Conservation (phyloP, 768 basidiomycete species). For the Leccinellum luteum region DNA sequence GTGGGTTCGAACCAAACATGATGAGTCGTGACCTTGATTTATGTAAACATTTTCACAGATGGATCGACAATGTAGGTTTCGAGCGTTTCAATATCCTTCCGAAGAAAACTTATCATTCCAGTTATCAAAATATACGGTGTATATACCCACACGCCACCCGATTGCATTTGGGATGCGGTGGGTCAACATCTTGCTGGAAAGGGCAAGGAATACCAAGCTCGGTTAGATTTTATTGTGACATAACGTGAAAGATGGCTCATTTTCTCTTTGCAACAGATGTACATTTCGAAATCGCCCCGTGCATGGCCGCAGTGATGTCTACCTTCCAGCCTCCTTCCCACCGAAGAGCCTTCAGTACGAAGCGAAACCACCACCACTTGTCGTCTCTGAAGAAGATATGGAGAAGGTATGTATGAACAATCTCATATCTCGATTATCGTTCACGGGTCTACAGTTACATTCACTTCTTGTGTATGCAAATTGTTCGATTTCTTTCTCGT, state of each 20-base stretch:
- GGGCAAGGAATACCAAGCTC: conserved; percentile 51
- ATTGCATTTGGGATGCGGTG: conserved; percentile 47
- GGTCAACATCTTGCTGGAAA: conserved; percentile 40
- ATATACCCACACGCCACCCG: conserved; percentile 47
- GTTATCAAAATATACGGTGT: conserved; percentile 51
- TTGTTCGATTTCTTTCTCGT: background rate
- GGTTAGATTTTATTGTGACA: conserved; percentile 32
- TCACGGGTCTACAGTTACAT: conserved; percentile 42
- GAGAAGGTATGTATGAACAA: conserved; percentile 39
- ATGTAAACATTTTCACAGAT: conserved; percentile 25
- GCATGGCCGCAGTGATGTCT: conserved; percentile 40
- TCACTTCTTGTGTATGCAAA: conserved; percentile 53
- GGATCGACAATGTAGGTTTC: conserved; percentile 38
- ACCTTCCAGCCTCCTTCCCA: conserved; percentile 53
- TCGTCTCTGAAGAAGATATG: conserved; percentile 42
- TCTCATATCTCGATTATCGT: background rate
- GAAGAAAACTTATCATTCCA: conserved; percentile 11
- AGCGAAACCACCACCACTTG: conserved; percentile 21
- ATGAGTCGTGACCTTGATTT: background rate
- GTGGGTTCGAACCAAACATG: conserved; percentile 16
- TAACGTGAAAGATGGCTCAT: background rate
- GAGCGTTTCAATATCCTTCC: background rate
- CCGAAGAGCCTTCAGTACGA: conserved; percentile 29
- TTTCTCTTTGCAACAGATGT: conserved; percentile 36
- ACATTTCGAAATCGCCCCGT: conserved; percentile 37